Evolutionary conservation across 1,284 basidiomycete species (phyloP).

Genomic region (Xerocomus minutiporus): DNA sequence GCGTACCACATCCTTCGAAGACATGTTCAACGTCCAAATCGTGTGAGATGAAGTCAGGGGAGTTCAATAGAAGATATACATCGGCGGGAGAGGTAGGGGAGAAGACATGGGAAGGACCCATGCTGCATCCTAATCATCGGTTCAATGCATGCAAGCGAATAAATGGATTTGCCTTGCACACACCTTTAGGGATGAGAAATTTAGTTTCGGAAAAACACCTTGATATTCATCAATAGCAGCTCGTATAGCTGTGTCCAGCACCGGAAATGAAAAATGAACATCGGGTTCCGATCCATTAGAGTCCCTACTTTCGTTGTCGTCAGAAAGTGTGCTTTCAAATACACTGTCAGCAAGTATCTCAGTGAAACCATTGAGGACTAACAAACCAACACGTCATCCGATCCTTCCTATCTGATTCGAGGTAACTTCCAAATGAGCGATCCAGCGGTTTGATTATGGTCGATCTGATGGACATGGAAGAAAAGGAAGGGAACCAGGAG

Average conservation of each 20-base stretch:
- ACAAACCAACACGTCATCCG: slow-evolving; percentile 62
- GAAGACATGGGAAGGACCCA: slow-evolving; percentile 89
- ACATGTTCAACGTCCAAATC: slow-evolving; percentile 63
- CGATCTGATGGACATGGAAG: slow-evolving; percentile 68
- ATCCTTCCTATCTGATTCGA: slow-evolving; percentile 77
- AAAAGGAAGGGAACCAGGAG: slow-evolving; percentile 81
- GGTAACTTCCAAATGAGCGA: slow-evolving; percentile 64
- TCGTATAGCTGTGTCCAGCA: slow-evolving; percentile 72
- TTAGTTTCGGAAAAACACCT: slow-evolving; percentile 92
- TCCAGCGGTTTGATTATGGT: slow-evolving; percentile 68
- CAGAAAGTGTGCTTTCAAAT: slow-evolving; percentile 51
- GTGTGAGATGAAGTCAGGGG: slow-evolving; percentile 85
- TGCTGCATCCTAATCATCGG: slow-evolving; percentile 68
- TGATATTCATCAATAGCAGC: slow-evolving; percentile 66
- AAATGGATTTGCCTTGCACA: slow-evolving; percentile 15
- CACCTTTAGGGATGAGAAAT: slow-evolving; percentile 88
- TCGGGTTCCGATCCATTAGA: slow-evolving; percentile 41
- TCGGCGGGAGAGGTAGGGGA: slow-evolving; percentile 83
- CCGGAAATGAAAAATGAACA: slow-evolving; percentile 63
- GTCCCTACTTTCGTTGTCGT: slow-evolving; percentile 38
- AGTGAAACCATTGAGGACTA: slow-evolving; percentile 16
- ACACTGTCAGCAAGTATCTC: slow-evolving; percentile 36
- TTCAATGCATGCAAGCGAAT: neutral
- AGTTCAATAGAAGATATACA: slow-evolving; percentile 90
- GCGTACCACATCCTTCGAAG: slow-evolving; percentile 54